Evolutionary conservation across 345 rosid species (phyloP), one percentile per base, ranked within the genome.

Genomic region (Moricandia arvensis): DNA sequence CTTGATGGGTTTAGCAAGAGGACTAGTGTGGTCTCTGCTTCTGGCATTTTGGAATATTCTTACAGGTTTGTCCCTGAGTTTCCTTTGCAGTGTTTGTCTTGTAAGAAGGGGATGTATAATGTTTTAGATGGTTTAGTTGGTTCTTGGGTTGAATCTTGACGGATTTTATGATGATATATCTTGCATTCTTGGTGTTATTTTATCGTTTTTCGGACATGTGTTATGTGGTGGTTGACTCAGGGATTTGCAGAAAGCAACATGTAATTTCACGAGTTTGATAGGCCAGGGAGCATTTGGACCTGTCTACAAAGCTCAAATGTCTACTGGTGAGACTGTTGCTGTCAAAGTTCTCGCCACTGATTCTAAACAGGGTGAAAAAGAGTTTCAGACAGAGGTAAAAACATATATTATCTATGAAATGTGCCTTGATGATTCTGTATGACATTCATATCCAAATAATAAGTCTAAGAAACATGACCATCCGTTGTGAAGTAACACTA

Each of bases 351-450:
- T 93, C 47, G 96, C 99, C 55, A 87, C 96, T 47, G 91, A 93
- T 86, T 96, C 99, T 37, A 93, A 88, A 87, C 98, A 96, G 82
- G 99, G 99, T 29, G 99, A 96, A 82, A 96, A 78, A 75, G 99
- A 96, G 82, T 96, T 96, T 77, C 99, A 93, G 37, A 88, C 96
- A 0, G 99, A 96, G 99, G 99, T 93, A 85, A 17, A 21, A 64
- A 45, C 67, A 10, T 26, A n/a, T 75, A 38, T 35, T 10, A 38
- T 38, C 41, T 34, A 15, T 31, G 18, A 16, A 33, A 17, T 10
- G 7, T 26, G 11, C 60, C 8, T 15, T 73, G 38, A 30, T 74
- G 8, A 58, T 38, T 38, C 2, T 73, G 2, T 63, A 53, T 66
- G 60, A 15, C 8, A 2, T 27, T 74, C 31, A 53, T 8, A 7